Percentiles rank a stretch among this genome's conserved stretches.
phyloP scores from a whole-genome alignment of 2,329 filamentous ascomycete species.

The Penicillium vulpinum region DNA sequence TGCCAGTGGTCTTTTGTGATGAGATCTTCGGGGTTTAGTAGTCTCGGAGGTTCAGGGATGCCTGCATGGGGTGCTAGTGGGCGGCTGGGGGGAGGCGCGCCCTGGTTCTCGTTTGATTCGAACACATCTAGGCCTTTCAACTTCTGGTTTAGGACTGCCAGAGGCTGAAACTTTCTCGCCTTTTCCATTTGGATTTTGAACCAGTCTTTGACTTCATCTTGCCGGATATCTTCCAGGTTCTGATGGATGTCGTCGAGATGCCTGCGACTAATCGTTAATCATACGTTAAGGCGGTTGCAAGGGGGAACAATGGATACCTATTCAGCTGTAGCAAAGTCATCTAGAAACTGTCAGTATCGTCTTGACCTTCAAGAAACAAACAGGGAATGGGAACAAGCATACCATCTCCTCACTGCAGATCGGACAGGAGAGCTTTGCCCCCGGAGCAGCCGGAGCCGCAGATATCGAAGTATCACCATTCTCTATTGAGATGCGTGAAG shows the following conservation, averaged over 20 bases:
- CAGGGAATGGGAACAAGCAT: slow-evolving; percentile 24
- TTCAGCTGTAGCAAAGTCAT: slow-evolving; percentile 92
- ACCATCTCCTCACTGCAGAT: slow-evolving; percentile 99
- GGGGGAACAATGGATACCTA: slow-evolving; percentile 51
- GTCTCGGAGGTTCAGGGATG: slow-evolving; percentile 37
- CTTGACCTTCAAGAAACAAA: neutral
- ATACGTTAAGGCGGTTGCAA: neutral
- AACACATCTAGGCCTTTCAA: slow-evolving; percentile 90
- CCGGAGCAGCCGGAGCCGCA: slow-evolving; percentile 55
- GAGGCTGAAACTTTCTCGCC: slow-evolving; percentile 87
- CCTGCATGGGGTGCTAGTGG: slow-evolving; percentile 26
- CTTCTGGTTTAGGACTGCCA: slow-evolving; percentile 90
- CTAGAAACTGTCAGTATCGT: slow-evolving; percentile 46
- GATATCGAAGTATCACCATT: slow-evolving; percentile 55
- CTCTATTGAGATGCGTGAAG: slow-evolving; percentile 74
- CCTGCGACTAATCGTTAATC: slow-evolving; percentile 44
- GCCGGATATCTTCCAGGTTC: slow-evolving; percentile 81
- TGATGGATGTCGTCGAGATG: slow-evolving; percentile 87
- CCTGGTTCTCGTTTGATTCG: slow-evolving; percentile 76
- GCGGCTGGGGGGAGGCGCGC: slow-evolving; percentile 40
- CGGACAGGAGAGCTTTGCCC: slow-evolving; percentile 79
- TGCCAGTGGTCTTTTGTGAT: slow-evolving; percentile 92
- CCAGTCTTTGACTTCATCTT: slow-evolving; percentile 96
- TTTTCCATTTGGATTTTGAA: slow-evolving; percentile 93
- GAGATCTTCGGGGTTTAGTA: slow-evolving; percentile 80